Evolutionary conservation across 1,284 basidiomycete genomes (phyloP).

Genomic region (Apiotrichum veenhuisii): DNA sequence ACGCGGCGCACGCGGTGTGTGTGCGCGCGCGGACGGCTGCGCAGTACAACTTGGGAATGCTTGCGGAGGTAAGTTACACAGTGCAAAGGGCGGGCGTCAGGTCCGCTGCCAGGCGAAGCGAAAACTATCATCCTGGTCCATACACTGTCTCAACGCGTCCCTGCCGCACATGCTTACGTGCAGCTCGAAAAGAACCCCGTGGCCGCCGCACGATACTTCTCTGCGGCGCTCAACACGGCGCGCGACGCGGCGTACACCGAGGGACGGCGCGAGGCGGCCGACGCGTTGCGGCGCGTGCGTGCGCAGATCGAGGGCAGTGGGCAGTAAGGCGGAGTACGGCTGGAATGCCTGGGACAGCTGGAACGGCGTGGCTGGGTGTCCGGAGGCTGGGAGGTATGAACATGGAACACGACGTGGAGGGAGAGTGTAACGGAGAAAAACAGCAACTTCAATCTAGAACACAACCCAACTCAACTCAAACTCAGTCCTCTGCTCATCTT

Average conservation of each 20-base stretch:
- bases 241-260: slow-evolving; percentile 38
- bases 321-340: not conserved
- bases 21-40: slow-evolving; percentile 37
- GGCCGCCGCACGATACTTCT: slow-evolving; percentile 33
- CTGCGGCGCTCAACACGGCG: slow-evolving; percentile 27
- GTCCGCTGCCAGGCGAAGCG: no score
- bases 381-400: no score
- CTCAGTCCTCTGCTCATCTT: no score
- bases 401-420: no score
- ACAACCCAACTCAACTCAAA: no score
- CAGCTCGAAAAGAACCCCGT: slow-evolving; percentile 39
- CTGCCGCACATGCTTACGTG: not conserved
- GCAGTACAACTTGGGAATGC: slow-evolving; percentile 46
- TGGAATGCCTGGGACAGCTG: no score
- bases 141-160: no score
- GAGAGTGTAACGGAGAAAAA: no score
- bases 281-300: slow-evolving; percentile 31
- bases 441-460: no score
- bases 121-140: no score
- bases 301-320: not conserved
- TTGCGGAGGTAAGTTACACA: slow-evolving; percentile 40
- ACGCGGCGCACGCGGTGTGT: slow-evolving; percentile 31
- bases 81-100: not conserved
- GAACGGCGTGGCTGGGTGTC: no score
- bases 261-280: slow-evolving; percentile 39